Conservation (phyloP, 495 filamentous ascomycete genomes). For the Hypoxylon cercidicola region DNA sequence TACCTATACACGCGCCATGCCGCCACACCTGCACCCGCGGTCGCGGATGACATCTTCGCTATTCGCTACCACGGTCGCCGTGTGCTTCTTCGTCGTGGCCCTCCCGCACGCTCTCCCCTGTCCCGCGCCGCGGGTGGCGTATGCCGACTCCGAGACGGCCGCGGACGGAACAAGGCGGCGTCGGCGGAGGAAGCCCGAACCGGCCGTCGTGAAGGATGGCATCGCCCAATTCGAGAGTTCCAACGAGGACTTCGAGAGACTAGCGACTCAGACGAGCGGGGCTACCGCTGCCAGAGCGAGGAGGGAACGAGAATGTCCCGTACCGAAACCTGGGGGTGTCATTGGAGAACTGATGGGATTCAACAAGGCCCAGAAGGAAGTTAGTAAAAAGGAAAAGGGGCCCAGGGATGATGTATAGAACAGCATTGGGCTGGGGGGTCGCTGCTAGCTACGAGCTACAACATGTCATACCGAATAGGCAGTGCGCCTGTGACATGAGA, state of each 20-base stretch:
- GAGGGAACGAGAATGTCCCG: constrained; percentile 72
- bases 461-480: constrained; percentile 6
- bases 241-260: constrained; percentile 26
- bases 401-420: constrained; percentile 24
- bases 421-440: neutral
- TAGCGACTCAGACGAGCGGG: constrained; percentile 17
- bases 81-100: constrained; percentile 89
- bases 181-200: constrained; percentile 47
- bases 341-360: constrained; percentile 81
- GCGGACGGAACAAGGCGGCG: constrained; percentile 60
- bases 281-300: constrained; percentile 42
- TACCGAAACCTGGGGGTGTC: constrained; percentile 83
- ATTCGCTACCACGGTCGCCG: constrained; percentile 92
- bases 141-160: constrained; percentile 73
- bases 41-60: constrained; percentile 90
- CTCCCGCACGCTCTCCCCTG: constrained; percentile 94
- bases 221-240: constrained; percentile 47
- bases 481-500: neutral
- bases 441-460: neutral
- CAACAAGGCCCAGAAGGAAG: constrained; percentile 42
- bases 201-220: constrained; percentile 49
- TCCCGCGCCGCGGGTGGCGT: constrained; percentile 79
- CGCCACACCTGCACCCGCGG: constrained; percentile 90
- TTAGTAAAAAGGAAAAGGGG: constrained; percentile 3
- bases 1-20: constrained; percentile 64